These are phyloP conservation scores for Cercospora sp. DNA, from an alignment of 2,329 filamentous ascomycete genomes.

Conservation along the genomic window DNA sequence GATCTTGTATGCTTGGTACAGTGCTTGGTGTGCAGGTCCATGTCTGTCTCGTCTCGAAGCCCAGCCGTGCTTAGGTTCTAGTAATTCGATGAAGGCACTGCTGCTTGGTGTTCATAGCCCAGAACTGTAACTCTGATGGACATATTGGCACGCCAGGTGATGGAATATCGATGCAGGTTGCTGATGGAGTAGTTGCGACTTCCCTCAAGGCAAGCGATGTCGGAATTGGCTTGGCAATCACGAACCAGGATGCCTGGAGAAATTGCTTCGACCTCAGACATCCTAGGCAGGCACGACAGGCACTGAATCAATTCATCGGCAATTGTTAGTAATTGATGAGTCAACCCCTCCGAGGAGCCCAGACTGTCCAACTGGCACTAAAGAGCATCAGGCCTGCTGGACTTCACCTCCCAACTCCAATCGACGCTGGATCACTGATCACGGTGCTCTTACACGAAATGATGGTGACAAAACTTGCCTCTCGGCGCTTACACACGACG, in stretches of 20 bases:
- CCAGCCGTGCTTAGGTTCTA: not conserved
- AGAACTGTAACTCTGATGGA: no score
- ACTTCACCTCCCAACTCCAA: not conserved
- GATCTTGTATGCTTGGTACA: not conserved
- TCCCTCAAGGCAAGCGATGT: not conserved
- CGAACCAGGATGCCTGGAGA: not conserved
- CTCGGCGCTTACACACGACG: not conserved
- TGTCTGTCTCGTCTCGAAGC: not conserved
- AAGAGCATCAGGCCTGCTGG: not conserved
- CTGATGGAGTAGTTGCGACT: not conserved
- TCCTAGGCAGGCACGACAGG: not conserved
- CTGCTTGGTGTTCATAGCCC: not conserved
- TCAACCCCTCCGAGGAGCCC: not conserved
- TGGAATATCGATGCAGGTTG: not conserved
- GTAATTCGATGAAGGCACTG: not conserved
- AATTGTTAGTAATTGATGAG: not conserved
- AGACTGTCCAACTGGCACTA: not conserved
- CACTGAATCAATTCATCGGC: not conserved
- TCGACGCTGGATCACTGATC: not conserved
- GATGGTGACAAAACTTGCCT: not conserved
- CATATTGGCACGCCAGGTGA: not conserved
- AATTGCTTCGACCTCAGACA: not conserved
- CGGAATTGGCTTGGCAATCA: not conserved
- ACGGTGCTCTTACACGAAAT: no score
- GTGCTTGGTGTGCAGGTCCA: not conserved